Evolutionary conservation across 768 basidiomycete genomes (phyloP), one percentile per base, ranked within the genome.

Genomic region (Plicaturopsis crispa): DNA sequence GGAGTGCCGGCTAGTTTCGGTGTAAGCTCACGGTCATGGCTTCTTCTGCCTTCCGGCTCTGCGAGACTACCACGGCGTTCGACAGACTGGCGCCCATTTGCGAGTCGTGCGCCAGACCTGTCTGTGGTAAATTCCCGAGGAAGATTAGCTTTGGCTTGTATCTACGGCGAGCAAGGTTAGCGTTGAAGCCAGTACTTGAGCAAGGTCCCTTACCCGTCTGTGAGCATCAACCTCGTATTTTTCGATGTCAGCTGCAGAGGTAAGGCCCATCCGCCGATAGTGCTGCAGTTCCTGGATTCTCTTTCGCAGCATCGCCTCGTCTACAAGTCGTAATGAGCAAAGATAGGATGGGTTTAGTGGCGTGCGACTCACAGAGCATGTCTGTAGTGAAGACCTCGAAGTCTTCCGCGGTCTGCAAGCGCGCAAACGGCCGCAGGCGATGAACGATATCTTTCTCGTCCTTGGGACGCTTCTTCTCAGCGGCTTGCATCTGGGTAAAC

Each of bases 401-500:
- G 52, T 99, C 94, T 42, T 86, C 79, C 1, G 85, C 83, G 0
- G 90, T 92, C 55, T 96, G 92, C 24, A 98, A 64, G 38, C 82
- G 78, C 19, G 94, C 78, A 57, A 97, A 97, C 3, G 91, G 88
- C 46, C 93, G 84, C 39, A 93, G 70, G 18, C 92, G 79, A 48
- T 89, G 80, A 17, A 91, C 60, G 39, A 97, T 81, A 45, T 98
- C 96, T 47, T 85, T 78, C 51, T 98, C 93, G 45, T 97, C 94
- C 49, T 85, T 82, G 6, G 75, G 74, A 13, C 90, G 70, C 56
- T 96, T 97, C 65, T 93, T 86, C 48, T 99, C 94, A 3, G 74
- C 72, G 7, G 88, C 86, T 70, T 86, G 81, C 67, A 91, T 84
- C 94, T 96, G 52, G 31, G 38, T 47, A 24, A 48, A 44, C 39